These are phyloP conservation scores for Solanum raphanifolium DNA, from an alignment of 257 asterid genomes.

Conservation along the genomic window DNA sequence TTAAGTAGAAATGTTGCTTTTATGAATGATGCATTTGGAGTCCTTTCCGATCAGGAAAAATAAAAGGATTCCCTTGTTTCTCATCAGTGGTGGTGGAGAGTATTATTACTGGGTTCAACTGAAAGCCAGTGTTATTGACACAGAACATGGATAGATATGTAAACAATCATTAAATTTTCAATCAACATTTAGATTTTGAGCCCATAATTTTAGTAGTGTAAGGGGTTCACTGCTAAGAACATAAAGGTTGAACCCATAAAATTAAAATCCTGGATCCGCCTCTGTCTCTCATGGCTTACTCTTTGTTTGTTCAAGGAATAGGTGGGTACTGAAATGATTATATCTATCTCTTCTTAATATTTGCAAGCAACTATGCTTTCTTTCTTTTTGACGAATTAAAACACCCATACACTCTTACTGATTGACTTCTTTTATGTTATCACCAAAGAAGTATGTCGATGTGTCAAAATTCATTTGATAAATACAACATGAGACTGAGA, in stretches of 20 bases:
- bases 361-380: background rate
- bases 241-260: background rate
- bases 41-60: background rate
- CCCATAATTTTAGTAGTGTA: background rate
- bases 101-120: background rate
- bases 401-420: background rate
- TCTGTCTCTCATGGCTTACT: background rate
- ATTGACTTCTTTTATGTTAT: background rate
- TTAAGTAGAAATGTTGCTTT: background rate
- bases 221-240: background rate
- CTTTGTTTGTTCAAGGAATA: background rate
- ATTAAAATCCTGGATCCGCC: background rate
- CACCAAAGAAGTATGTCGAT: background rate
- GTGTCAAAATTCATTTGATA: background rate
- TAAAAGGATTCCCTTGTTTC: background rate
- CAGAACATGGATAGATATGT: background rate
- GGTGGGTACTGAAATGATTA: background rate
- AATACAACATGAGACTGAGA: background rate
- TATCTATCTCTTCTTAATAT: background rate
- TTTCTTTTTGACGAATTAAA: background rate
- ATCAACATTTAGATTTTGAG: background rate
- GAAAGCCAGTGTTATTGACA: background rate
- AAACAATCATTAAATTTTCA: background rate
- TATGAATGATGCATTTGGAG: background rate
- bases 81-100: background rate